Evolutionary conservation across 2,329 filamentous ascomycete genomes (phyloP), one percentile per base, ranked within the genome.

Genomic region (Neonectria ditissima): DNA sequence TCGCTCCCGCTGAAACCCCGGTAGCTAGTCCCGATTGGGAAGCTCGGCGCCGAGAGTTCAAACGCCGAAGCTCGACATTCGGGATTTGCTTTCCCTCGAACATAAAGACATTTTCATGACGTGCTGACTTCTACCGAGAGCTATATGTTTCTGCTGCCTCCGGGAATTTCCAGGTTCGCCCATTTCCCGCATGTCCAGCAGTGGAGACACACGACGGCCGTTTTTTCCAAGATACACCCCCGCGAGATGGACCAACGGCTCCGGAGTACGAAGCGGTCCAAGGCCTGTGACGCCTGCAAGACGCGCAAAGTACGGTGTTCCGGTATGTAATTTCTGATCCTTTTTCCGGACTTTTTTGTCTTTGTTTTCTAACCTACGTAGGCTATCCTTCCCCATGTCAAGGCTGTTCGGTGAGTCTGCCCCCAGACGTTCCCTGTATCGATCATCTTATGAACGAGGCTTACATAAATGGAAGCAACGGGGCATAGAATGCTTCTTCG

Each of bases 271-370:
- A 55, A 69, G 5, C 64, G 50, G 4, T 68, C 69, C 10, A 72
- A 72, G 55, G 69, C 69, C 5, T 72, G 69, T 26, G 62, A 72
- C 53, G 56, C 63, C 14, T 72, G 69, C 63, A 72, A 72, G 52
- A 28, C 47, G 18, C 59, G 69, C 16, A 72, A 72, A 61, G 66
- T 72, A 50, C 51, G 67, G 7, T 72, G 69, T 30, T 71, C 69
- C 28, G 69, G 69, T 69, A 63, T 14, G 55, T 18, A 16, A 26
- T 47, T 11, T 24, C n/a, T 28, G 10, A 3, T 18, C 9, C 13
- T 16, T 39, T 2, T 43, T n/a, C n/a, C n/a, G n/a, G n/a, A n/a
- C n/a, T n/a, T n/a, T n/a, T n/a, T n/a, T n/a, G n/a, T n/a, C n/a
- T n/a, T 51, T n/a, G 18, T 28, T 55, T 3, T 60, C 39, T 32